Conservation (phyloP, 2,329 filamentous ascomycete genomes). For the Diaporthe capsici region DNA sequence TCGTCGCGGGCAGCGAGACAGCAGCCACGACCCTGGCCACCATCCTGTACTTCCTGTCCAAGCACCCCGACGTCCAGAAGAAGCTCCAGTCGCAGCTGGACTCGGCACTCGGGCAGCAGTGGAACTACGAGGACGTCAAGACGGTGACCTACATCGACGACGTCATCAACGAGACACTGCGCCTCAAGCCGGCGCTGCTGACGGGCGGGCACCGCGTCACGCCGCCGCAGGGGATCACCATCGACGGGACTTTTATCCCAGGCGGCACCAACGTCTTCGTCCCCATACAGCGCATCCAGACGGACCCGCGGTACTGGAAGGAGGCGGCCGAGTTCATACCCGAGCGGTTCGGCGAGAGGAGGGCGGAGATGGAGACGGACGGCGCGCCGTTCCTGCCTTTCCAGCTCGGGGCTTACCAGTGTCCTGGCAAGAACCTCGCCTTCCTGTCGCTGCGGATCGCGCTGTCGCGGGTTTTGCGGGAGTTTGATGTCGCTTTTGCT, state of each 20-base stretch:
- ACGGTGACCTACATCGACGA: constrained; percentile 40
- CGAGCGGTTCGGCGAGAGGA: constrained; percentile 44
- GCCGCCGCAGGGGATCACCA: constrained; percentile 44
- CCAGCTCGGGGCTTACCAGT: constrained; percentile 43
- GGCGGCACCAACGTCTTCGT: constrained; percentile 43
- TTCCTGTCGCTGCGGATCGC: constrained; percentile 43
- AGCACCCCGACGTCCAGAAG: constrained; percentile 35
- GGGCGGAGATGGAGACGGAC: constrained; percentile 45
- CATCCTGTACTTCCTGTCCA: constrained; percentile 42
- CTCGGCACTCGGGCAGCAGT: constrained; percentile 31
- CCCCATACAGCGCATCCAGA: constrained; percentile 41
- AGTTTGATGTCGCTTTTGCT: constrained; percentile 45
- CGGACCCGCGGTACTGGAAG: constrained; percentile 42
- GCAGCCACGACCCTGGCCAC: constrained; percentile 40
- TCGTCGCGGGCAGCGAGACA: constrained; percentile 42
- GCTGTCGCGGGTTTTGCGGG: constrained; percentile 40
- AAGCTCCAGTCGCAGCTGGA: constrained; percentile 38
- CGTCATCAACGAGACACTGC: constrained; percentile 43
- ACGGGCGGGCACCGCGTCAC: constrained; percentile 42
- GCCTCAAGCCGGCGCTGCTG: constrained; percentile 41
- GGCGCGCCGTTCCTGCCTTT: constrained; percentile 46
- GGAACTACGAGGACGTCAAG: constrained; percentile 36
- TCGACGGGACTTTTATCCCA: constrained; percentile 47
- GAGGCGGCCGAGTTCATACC: constrained; percentile 45
- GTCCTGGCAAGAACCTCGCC: constrained; percentile 46